Conservation (phyloP, 2,329 filamentous ascomycete species). For the Aspergillus terreus region DNA sequence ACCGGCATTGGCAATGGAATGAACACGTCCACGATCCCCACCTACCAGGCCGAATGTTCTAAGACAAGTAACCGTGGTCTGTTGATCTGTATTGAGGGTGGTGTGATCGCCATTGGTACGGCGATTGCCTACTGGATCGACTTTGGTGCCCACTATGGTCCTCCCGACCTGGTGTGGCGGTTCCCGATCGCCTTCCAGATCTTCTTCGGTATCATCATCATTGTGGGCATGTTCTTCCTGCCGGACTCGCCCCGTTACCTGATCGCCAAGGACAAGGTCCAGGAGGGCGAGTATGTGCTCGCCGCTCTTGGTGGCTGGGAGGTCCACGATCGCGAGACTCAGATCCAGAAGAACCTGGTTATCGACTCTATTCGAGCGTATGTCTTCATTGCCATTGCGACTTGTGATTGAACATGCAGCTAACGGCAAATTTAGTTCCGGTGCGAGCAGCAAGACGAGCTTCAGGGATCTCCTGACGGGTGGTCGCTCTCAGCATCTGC, state of each 20-base stretch:
- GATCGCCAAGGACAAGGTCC: slow-evolving; percentile 42
- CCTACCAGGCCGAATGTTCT: slow-evolving; percentile 53
- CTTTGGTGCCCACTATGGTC: slow-evolving; percentile 41
- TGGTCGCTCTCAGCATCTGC: slow-evolving; percentile 38
- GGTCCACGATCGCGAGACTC: slow-evolving; percentile 54
- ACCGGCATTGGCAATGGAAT: slow-evolving; percentile 55
- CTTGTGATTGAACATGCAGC: slow-evolving; percentile 30
- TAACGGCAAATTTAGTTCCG: slow-evolving; percentile 48
- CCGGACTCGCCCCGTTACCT: slow-evolving; percentile 47
- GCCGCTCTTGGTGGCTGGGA: slow-evolving; percentile 48
- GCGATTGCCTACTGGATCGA: slow-evolving; percentile 53
- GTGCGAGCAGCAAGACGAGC: slow-evolving; percentile 46
- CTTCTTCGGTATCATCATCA: slow-evolving; percentile 46
- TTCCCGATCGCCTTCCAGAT: slow-evolving; percentile 54
- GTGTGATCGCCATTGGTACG: slow-evolving; percentile 50
- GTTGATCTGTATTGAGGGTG: slow-evolving; percentile 58
- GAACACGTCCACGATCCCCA: slow-evolving; percentile 54
- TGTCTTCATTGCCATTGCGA: slow-evolving; percentile 15
- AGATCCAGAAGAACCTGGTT: slow-evolving; percentile 62
- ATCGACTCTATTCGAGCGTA: slow-evolving; percentile 63
- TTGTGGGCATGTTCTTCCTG: slow-evolving; percentile 40
- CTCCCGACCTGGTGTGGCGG: slow-evolving; percentile 42
- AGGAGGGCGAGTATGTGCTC: slow-evolving; percentile 49
- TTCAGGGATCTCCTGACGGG: slow-evolving; percentile 42
- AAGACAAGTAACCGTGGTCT: slow-evolving; percentile 57